Conservation (phyloP, 208 protist genomes). For the Novymonas esmeraldas region DNA sequence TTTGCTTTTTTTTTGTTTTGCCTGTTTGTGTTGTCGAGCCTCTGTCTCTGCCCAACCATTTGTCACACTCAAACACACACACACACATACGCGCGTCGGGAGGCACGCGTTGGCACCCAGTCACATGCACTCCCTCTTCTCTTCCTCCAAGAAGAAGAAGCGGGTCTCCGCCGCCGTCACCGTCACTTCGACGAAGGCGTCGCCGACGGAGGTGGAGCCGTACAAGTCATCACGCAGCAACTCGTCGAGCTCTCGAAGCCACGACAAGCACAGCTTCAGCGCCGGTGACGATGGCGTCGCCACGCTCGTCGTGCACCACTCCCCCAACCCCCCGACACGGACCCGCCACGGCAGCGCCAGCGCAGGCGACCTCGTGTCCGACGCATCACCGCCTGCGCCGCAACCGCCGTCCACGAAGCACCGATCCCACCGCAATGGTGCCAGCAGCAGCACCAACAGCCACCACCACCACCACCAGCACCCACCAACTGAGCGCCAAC, state of each 20-base stretch:
- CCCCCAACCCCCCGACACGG: not conserved
- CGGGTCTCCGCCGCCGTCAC: not conserved
- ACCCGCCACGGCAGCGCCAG: not conserved
- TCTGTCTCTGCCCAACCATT: too few species aligned
- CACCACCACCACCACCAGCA: too few species aligned
- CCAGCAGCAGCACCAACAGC: conserved; percentile 2
- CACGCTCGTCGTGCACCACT: not conserved
- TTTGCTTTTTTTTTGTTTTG: too few species aligned
- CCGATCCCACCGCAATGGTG: not conserved
- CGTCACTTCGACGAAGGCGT: not conserved
- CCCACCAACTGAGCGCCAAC: not conserved
- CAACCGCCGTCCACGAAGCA: not conserved
- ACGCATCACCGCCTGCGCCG: not conserved
- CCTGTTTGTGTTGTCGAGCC: too few species aligned
- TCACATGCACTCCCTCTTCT: conserved; percentile 9
- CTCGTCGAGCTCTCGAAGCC: not conserved
- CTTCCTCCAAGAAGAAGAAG: not conserved
- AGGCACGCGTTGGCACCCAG: too few species aligned
- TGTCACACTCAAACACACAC: too few species aligned
- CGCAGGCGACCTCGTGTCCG: not conserved
- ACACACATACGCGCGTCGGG: too few species aligned
- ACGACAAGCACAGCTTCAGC: not conserved
- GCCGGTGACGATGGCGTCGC: not conserved
- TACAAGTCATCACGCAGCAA: not conserved
- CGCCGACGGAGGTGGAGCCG: not conserved